Evolutionary conservation across 2,329 filamentous ascomycete genomes (phyloP), one percentile per base, ranked within the genome.

Genomic region (Ramichloridium luteum): DNA sequence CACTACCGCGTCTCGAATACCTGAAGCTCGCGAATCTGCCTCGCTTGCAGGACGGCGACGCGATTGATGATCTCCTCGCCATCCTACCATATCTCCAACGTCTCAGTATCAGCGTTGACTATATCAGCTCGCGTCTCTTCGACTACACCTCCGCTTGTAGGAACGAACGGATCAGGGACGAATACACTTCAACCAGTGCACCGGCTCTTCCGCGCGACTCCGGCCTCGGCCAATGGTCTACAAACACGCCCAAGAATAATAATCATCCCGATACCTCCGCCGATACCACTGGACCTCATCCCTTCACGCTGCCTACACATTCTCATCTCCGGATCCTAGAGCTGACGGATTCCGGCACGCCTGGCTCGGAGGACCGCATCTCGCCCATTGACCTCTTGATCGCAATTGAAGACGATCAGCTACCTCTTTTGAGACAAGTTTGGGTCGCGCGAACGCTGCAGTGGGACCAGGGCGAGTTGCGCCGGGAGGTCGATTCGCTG

Each of bases 51-150:
- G 48, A 54, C 16, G 20, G 20, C 20, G 53, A 53, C 18, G 44
- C 55, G 1, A 48, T 66, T 4, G 61, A 66, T 37, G 38, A 43
- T 11, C 46, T 66, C 1, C 46, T 67, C 1, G 42, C 50, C 17
- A 49, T 60, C 37, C 53, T 61, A 4, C 61, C 62, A 0, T 41
- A 53, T 4, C 45, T 67, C 2, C 46, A 45, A 2, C 38, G 40
- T 13, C 55, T 68, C 1, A 59, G 55, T 38, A 49, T 67, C 27
- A 57, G 60, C 13, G 50, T 64, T 6, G 63, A 66, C 38, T 67
- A 65, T 47, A 59, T 67, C 31, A 59, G 52, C n/a, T 49, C 49
- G 3, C 42, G 49, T 6, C 38, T 58, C 25, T 62, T 65, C 40
- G 58, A 55, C 25, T 39, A 44, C 10, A 40, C 35, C 14, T 16